phyloP scores from a whole-genome alignment of 331 rosid genomes.

The Quercus lobata region DNA sequence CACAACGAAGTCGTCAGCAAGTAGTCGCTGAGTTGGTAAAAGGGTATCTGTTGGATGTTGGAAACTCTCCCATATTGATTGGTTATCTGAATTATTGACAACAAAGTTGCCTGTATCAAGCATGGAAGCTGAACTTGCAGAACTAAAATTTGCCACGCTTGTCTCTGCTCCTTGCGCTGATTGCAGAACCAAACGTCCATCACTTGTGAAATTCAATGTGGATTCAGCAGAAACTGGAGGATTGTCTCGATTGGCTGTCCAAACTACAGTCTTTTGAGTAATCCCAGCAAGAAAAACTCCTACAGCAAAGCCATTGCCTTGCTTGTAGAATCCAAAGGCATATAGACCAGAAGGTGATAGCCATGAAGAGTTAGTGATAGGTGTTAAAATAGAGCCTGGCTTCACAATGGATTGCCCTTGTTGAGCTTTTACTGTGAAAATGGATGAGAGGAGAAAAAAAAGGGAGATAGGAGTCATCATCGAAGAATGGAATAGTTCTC shows the following conservation, averaged over 20 bases:
- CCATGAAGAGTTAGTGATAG: conserved; percentile 29
- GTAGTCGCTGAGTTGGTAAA: conserved; percentile 32
- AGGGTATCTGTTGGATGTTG: conserved; percentile 43
- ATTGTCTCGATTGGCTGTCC: conserved; percentile 43
- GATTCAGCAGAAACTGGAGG: conserved; percentile 27
- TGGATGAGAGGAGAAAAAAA: neutral
- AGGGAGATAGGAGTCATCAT: neutral
- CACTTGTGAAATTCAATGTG: conserved; percentile 22
- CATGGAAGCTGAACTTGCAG: conserved; percentile 16
- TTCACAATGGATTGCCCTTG: conserved; percentile 9
- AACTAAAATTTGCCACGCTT: neutral
- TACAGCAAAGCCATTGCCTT: conserved; percentile 27
- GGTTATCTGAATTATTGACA: too few species aligned
- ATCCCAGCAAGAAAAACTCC: conserved; percentile 29
- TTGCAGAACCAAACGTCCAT: conserved; percentile 27
- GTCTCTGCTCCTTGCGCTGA: conserved; percentile 4
- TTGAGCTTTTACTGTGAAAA: conserved; percentile 9
- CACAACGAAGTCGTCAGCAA: neutral
- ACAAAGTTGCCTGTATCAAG: too few species aligned
- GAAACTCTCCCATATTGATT: conserved; percentile 23
- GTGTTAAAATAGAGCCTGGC: conserved; percentile 21
- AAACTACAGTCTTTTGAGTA: conserved; percentile 14
- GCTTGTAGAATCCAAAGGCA: conserved; percentile 55
- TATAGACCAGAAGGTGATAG: conserved; percentile 35
- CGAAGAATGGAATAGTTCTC: too few species aligned